Evolutionary conservation across 306 rosid genomes (phyloP), one percentile per base, ranked within the genome.

Genomic region (Acacia acuminata): DNA sequence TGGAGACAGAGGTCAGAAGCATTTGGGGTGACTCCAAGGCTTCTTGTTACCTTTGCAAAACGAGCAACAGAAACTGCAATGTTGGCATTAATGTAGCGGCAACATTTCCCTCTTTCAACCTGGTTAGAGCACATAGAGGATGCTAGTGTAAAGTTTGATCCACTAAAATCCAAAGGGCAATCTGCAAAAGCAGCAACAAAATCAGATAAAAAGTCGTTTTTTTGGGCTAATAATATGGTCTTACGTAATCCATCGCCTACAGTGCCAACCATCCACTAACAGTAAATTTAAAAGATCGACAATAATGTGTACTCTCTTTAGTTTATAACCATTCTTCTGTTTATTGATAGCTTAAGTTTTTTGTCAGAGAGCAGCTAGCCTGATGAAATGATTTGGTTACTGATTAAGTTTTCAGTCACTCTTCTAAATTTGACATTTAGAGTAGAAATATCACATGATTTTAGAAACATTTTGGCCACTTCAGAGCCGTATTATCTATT

Each of bases 81-180:
- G 20, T 91, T 86, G 77, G 98, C 96, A 85, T 96, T 96, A 68
- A 96, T 90, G 82, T 90, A 91, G 84, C 99, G 99, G 88, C 99
- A 96, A 82, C 99, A 96, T 65, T 91, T 91, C 78, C 96, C 97
- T 71, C 99, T 86, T 77, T 92, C 90, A 64, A 84, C 84, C 17
- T 78, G 86, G 82, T 83, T 75, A 25, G 93, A 90, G 89, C 99
- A 96, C 68, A 91, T 40, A 73, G 98, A 89, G 86, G 98, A 91
- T 34, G 88, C 97, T 67, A 91, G 72, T 45, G 98, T 94, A 71
- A 92, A 88, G 87, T 96, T 96, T 84, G 97, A 92, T 79, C 86
- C 82, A 42, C 89, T 84, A 83, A 96, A 88, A 82, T 92, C 88
- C 85, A 96, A 92, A 75, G 99, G 98, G 85, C 99, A 96, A 70